Evolutionary conservation across 2,329 filamentous ascomycete species (phyloP), one percentile per base, ranked within the genome.

Genomic region (Paecilomyces formosus): DNA sequence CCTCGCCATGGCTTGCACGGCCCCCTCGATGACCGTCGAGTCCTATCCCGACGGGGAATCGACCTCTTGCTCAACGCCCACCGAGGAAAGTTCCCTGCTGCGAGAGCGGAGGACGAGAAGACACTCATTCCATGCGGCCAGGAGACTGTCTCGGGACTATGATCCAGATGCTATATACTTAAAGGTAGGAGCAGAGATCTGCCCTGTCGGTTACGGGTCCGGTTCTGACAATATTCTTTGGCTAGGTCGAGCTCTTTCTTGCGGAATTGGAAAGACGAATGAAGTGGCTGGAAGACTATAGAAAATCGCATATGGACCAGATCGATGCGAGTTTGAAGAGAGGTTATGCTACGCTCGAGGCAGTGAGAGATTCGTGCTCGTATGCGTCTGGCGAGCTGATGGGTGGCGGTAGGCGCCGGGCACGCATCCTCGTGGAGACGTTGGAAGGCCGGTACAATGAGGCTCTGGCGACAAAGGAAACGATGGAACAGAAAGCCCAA

Each of bases 391-490:
- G 91, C 62, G 93, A 94, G 70, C 84, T 97, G 53, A 85, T 97
- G 65, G 94, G 92, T 58, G 90, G 89, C 39, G 92, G 94, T 22
- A 87, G 90, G 56, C 85, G 90, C 63, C 85, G 92, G 61, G 86
- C 95, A 60, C 89, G 90, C 63, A 85, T 97, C 59, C 87, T 97
- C 78, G 91, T 99, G 33, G 93, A 97, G 67, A 96, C 92, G 0
- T 79, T 99, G 13, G 94, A 99, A 73, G 82, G 83, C 28, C 84
- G 90, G 63, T 99, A 97, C 74, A 88, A 95, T 62, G 90, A 94
- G 66, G 92, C 89, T 1, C 76, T 99, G 63, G 87, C 84, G 15
- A 89, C 89, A 2, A 91, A 92, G 63, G 92, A 90, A 70, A 92
- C 91, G 0, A 77, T 97, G 66, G 91, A 94, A 68, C 92, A 96